Evolutionary conservation across 2,329 filamentous ascomycete species (phyloP), one percentile per base, ranked within the genome.

Genomic region (Calonectria hongkongensis): DNA sequence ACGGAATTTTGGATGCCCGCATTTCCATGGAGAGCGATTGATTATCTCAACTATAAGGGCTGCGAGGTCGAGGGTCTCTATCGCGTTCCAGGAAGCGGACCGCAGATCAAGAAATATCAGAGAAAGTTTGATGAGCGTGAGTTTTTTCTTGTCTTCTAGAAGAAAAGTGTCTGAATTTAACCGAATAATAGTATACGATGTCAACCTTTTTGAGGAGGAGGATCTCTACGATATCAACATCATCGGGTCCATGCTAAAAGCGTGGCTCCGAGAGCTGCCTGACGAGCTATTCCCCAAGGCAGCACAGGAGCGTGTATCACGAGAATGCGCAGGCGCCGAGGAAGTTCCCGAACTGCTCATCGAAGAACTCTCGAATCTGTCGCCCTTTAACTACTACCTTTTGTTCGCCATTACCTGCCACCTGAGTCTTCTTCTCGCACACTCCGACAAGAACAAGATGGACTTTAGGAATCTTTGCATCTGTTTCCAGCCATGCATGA

Each of bases 1-100:
- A 98, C 96, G 0, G 96, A 98, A 81, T 98, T 97, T 81, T 98
- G 96, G 96, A 98, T 98, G 96, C 96, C 96, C 15, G 94, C 95
- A 8, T 93, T 98, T 71, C 96, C 96, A 0, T 98, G 96, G 94
- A 90, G 96, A 75, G 97, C 95, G 71, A 98, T 98, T 76, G 96
- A 98, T 85, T 98, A 98, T 82, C 88, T 98, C 66, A 98, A 98
- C 83, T 97, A 96, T 85, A 97, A 97, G 81, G 95, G 95, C 47
- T 97, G 94, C 78, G 96, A 98, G 80, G 95, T 98, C 47, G 96
- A 98, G 84, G 96, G 96, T 4, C 88, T 98, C 4, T 98, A 98
- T 82, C 92, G 96, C 71, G 94, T 98, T 50, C 96, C 96, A 15
- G 96, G 96, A 30, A 97, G 95, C 83, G 94, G 94, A 2, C 94